phyloP scores from a whole-genome alignment of 805 yeast genomes.

The Candida sonorensis region DNA sequence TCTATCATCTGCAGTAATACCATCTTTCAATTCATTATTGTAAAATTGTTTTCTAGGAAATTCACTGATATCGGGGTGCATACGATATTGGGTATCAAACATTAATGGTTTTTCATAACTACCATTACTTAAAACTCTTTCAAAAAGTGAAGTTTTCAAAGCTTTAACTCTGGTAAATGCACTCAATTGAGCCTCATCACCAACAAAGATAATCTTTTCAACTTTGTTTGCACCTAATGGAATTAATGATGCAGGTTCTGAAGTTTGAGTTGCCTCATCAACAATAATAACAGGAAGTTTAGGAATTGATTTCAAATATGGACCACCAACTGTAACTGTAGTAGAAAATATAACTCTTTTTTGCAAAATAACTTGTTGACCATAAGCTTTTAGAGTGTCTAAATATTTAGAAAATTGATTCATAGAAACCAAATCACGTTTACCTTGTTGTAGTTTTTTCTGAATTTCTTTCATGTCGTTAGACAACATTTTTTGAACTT shows the following conservation, averaged over 20 bases:
- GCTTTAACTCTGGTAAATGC: slow-evolving; percentile 65
- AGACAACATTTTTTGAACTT: slow-evolving; percentile 45
- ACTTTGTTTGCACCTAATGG: slow-evolving; percentile 67
- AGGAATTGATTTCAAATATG: slow-evolving; percentile 47
- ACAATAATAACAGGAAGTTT: slow-evolving; percentile 56
- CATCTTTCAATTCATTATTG: slow-evolving; percentile 61
- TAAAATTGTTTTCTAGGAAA: slow-evolving; percentile 85
- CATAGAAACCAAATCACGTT: slow-evolving; percentile 32
- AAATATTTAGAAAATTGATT: slow-evolving; percentile 45
- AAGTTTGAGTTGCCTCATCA: slow-evolving; percentile 76
- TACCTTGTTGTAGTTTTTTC: slow-evolving; percentile 37
- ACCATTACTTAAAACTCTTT: slow-evolving; percentile 57
- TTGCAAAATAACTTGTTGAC: slow-evolving; percentile 48
- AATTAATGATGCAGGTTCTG: slow-evolving; percentile 65
- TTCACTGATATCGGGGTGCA: slow-evolving; percentile 86
- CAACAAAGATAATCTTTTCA: slow-evolving; percentile 63
- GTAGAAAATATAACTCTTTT: slow-evolving; percentile 69
- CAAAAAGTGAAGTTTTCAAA: slow-evolving; percentile 60
- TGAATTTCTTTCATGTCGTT: slow-evolving; percentile 35
- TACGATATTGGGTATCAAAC: slow-evolving; percentile 85
- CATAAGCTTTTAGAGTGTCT: slow-evolving; percentile 35
- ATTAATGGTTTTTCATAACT: slow-evolving; percentile 54
- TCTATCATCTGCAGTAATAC: slow-evolving; percentile 50
- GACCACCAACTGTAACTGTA: slow-evolving; percentile 66
- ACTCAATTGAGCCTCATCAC: slow-evolving; percentile 71